A percentile compares a stretch with the other conserved stretches of the same genome.
These are phyloP conservation scores for Podospora pseudopauciseta DNA, from an alignment of 495 filamentous ascomycete genomes.

Conservation along the genomic window DNA sequence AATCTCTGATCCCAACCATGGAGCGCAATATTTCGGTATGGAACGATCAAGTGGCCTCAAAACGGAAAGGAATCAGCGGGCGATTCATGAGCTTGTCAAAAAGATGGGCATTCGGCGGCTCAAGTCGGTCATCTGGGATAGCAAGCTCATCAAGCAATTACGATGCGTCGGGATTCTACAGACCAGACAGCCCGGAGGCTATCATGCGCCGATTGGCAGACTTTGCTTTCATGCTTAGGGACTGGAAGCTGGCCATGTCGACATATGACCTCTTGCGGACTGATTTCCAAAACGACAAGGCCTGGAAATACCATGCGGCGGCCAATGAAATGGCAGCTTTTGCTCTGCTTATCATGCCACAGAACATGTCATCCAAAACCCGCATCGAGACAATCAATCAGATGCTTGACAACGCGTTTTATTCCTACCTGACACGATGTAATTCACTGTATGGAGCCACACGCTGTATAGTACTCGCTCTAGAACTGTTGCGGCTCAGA, in stretches of 20 bases:
- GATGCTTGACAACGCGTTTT: conserved; percentile 80
- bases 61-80: conserved; percentile 78
- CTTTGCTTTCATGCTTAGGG: conserved; percentile 91
- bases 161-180: conserved; percentile 76
- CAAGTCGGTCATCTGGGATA: conserved; percentile 41
- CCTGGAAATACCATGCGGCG: conserved; percentile 91
- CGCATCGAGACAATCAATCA: conserved; percentile 76
- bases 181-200: conserved; percentile 79
- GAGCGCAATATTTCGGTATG: conserved; percentile 83
- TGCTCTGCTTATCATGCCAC: conserved; percentile 69
- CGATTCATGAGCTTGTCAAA: conserved; percentile 90
- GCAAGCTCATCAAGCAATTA: conserved; percentile 62
- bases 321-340: conserved; percentile 91
- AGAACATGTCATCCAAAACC: conserved; percentile 64
- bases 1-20: conserved; percentile 92
- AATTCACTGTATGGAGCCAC: conserved; percentile 68
- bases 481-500: conserved; percentile 77
- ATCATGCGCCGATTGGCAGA: conserved; percentile 90
- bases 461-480: conserved; percentile 68
- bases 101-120: conserved; percentile 71
- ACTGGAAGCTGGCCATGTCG: conserved; percentile 87
- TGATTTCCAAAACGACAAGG: conserved; percentile 92
- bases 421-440: conserved; percentile 87
- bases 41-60: conserved; percentile 97
- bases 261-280: conserved; percentile 84